Base-by-base conservation (phyloP, 1,284 basidiomycete genomes). In the Heliocybe sulcata region DNA sequence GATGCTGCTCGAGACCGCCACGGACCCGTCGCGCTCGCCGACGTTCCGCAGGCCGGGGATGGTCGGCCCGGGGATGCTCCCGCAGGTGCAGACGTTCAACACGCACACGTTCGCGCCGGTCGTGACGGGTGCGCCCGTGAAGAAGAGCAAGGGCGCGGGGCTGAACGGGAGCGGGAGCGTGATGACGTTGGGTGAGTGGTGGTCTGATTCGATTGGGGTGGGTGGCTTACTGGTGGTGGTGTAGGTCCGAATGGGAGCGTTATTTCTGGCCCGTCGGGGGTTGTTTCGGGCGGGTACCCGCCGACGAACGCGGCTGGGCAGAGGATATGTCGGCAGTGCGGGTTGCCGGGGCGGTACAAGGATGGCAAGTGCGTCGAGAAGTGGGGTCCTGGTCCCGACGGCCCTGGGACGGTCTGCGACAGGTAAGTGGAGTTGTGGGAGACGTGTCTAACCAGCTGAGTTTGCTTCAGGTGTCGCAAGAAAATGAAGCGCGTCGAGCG, bases 311-410 rank as follows among this genome's bases (percentile, higher is more conserved):
- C 74, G 1, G 70, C 76, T 51, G 87, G 86, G 0, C 85, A 90
- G 63, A 73, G 87, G 23, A 87, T 87, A 35, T 90, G 87, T 64
- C 72, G 87, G 11, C 84, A 87, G 62, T 90, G 88, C 60, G 85
- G 85, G 0, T 69, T 81, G 33, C 71, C 80, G 1, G 82, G 82
- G 0, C 71, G 88, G 0, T 90, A 90, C 72, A 91, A 90, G 72
- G 89, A 91, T 12, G 85, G 84, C 16, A 90, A 90, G 64, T 91
- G 89, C 63, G 86, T 91, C 47, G 89, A 91, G 65, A 91, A 91
- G 67, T 91, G 89, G 89, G 89, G 88, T 2, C 89, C 89, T 14
- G 89, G 89, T 1, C 88, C 88, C 51, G 80, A 85, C 69, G 88
- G 89, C 0, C 87, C 87, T 45, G 89, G 89, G 22, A 91, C 88